phyloP scores from a whole-genome alignment of 805 yeast genomes.

The Hanseniaspora lindneri region DNA sequence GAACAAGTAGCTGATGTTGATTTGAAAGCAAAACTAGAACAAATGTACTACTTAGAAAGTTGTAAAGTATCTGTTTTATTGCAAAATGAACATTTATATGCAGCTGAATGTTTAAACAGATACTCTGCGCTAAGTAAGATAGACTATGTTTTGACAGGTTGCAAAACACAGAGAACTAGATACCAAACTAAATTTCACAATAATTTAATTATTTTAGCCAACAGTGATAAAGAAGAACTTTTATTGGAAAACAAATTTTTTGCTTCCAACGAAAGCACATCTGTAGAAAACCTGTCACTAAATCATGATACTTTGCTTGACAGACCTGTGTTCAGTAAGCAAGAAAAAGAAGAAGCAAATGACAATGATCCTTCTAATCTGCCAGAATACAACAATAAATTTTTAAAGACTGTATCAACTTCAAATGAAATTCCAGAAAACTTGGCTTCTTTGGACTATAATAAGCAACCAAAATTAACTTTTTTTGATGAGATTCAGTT shows the following conservation, averaged over 20 bases:
- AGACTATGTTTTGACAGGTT: conserved; percentile 65
- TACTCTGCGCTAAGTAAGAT: conserved; percentile 51
- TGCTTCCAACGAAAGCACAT: conserved; percentile 15
- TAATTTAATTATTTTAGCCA: conserved; percentile 65
- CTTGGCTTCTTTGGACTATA: conserved; percentile 56
- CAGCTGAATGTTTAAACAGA: conserved; percentile 42
- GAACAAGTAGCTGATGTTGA: conserved; percentile 25
- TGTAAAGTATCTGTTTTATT: conserved; percentile 54
- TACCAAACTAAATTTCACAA: conserved; percentile 63
- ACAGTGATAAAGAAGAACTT: conserved; percentile 26
- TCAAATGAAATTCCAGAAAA: conserved; percentile 51
- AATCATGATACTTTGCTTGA: conserved; percentile 72
- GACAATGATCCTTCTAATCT: conserved; percentile 34
- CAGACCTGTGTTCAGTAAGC: conserved; percentile 54
- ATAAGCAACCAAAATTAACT: conserved; percentile 61
- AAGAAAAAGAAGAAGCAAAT: conserved; percentile 36
- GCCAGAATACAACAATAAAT: conserved; percentile 31
- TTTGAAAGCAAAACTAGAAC: conserved; percentile 31
- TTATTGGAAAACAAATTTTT: conserved; percentile 17
- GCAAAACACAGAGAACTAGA: conserved; percentile 77
- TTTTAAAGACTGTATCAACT: conserved; percentile 52
- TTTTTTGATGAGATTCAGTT: conserved; percentile 66
- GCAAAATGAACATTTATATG: conserved; percentile 46
- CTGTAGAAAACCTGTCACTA: conserved; percentile 41
- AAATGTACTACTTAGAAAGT: conserved; percentile 49